Evolutionary conservation across 2,329 filamentous ascomycete genomes (phyloP), one percentile per base, ranked within the genome.

Genomic region (Sphaerostilbella broomeana): DNA sequence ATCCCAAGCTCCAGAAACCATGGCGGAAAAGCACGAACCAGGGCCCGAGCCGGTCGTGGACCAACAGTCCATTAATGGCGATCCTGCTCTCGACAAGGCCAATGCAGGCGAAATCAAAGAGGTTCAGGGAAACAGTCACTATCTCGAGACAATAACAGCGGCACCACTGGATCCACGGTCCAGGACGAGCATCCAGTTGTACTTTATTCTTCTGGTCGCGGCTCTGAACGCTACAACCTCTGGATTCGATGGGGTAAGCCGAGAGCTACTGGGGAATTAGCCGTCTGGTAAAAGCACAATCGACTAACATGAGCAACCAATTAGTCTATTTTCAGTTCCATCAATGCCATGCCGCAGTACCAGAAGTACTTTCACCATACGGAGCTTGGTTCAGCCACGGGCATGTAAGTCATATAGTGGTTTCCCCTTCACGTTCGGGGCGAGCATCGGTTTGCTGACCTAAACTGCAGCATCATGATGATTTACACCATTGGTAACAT

Each of bases 401-500:
- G 60, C 33, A 51, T 62, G 32, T 51, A 39, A 43, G 52, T 48
- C 30, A 4, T 16, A 4, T 15, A n/a, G n/a, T n/a, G n/a, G n/a
- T n/a, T n/a, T n/a, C n/a, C n/a, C n/a, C n/a, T n/a, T n/a, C n/a
- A n/a, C n/a, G n/a, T n/a, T n/a, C n/a, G n/a, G n/a, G n/a, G n/a
- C n/a, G n/a, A n/a, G n/a, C n/a, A n/a, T n/a, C n/a, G n/a, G n/a
- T n/a, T n/a, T n/a, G n/a, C n/a, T n/a, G n/a, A n/a, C n/a, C n/a
- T n/a, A n/a, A n/a, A n/a, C n/a, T 19, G 9, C 16, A 50, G 47
- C 12, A 51, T 69, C 16, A 67, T 68, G 42, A 65, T 65, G 53
- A 68, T 69, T 34, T 69, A 68, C 43, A 68, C 64, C n/a, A 55
- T 69, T 26, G 65, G 65, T 12, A 62, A 60, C 38, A 61, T 69